Conservation (phyloP, 164 flowering plant genomes). For the Tetracentron sinense region DNA sequence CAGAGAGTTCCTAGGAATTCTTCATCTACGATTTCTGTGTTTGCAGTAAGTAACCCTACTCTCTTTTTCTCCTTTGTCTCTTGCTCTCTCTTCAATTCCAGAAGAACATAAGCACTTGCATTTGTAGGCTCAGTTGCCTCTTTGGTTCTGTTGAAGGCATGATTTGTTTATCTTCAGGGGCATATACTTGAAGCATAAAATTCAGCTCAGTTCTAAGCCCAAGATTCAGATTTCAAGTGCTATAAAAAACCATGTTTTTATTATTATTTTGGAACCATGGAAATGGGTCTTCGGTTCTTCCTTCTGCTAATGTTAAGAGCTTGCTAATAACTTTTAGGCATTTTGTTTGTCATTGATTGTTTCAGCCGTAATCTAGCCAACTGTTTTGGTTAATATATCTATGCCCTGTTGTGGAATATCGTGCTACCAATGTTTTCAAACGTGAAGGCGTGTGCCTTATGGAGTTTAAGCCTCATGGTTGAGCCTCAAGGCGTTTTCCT, state of each 20-base stretch:
- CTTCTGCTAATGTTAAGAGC: no score
- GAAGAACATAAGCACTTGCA: neutral
- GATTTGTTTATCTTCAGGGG: neutral
- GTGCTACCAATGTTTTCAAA: no score
- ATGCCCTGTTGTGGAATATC: no score
- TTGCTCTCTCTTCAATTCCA: neutral
- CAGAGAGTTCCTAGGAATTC: conserved; percentile 56
- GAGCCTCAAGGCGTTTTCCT: no score
- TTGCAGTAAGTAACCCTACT: conserved; percentile 41
- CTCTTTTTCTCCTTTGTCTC: neutral
- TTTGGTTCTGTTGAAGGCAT: neutral
- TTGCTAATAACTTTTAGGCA: neutral
- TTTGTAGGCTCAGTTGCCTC: neutral
- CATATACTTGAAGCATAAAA: neutral
- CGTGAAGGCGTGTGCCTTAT: no score
- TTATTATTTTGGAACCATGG: no score
- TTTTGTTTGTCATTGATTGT: neutral
- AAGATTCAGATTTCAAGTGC: no score
- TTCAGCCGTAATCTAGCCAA: no score
- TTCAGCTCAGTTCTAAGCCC: neutral
- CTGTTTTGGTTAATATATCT: no score
- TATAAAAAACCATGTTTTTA: no score
- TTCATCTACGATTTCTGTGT: conserved; percentile 63
- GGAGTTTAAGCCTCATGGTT: no score
- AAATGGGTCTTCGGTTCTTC: no score